These are phyloP conservation scores for Zoysia pacifica DNA, from an alignment of 176 grass and related monocot species.

Conservation along the genomic window DNA sequence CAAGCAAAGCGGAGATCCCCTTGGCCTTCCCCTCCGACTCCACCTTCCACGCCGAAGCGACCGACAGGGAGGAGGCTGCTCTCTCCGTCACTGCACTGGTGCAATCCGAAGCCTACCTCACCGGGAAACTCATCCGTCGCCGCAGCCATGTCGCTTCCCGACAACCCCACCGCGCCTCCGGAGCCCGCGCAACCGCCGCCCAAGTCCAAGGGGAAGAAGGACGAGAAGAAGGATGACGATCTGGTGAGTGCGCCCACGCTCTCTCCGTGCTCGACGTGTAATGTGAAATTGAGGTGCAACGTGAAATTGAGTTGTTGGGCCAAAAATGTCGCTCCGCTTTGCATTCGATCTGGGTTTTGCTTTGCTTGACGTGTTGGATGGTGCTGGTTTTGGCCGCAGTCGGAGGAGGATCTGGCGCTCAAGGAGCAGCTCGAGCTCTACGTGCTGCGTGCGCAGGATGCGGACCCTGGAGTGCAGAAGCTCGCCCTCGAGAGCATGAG, in stretches of 20 bases:
- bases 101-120: not conserved
- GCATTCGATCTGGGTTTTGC: slow-evolving; percentile 15
- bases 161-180: slow-evolving; percentile 40
- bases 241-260: slow-evolving; percentile 42
- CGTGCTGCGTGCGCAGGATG: slow-evolving; percentile 75
- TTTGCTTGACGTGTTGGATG: not conserved
- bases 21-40: not conserved
- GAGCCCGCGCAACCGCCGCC: slow-evolving; percentile 37
- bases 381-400: slow-evolving; percentile 48
- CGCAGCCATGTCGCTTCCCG: slow-evolving; percentile 43
- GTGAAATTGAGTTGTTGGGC: not conserved
- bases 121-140: not conserved
- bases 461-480: slow-evolving; percentile 82
- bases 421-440: slow-evolving; percentile 97
- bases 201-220: slow-evolving; percentile 68
- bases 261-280: not conserved
- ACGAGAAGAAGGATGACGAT: slow-evolving; percentile 82
- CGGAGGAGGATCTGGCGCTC: slow-evolving; percentile 89
- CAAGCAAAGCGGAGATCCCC: slow-evolving; percentile 37
- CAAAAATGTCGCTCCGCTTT: not conserved
- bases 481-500: slow-evolving; percentile 98
- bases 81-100: not conserved
- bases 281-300: not conserved
- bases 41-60: slow-evolving; percentile 1
- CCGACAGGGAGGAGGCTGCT: not conserved